Percentiles rank a stretch among this genome's conserved stretches.
Conservation (phyloP, 2,329 filamentous ascomycete species). For the Bertia moriformis region DNA sequence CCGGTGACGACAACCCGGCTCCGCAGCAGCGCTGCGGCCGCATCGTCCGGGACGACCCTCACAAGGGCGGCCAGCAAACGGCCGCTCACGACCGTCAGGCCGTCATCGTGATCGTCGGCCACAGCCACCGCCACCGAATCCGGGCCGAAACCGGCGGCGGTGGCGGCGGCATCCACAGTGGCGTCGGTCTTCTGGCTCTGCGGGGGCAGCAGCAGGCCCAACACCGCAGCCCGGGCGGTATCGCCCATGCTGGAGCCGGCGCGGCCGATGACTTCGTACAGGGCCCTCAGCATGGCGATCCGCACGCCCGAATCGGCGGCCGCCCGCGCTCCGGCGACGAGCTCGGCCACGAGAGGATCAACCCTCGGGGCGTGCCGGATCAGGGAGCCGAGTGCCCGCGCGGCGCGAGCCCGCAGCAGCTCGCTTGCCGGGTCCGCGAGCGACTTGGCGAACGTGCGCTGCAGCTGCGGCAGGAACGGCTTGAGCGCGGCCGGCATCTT, state of each 20-base stretch:
- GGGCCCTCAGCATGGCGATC: slow-evolving; percentile 89
- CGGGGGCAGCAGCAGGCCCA: no score
- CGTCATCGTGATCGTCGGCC: slow-evolving; percentile 56
- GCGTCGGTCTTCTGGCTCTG: no score
- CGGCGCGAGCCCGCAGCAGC: slow-evolving; percentile 69
- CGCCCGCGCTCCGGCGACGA: slow-evolving; percentile 87
- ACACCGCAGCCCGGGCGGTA: slow-evolving; percentile 65
- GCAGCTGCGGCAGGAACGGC: slow-evolving; percentile 89
- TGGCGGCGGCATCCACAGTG: no score
- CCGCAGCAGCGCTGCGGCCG: slow-evolving; percentile 42
- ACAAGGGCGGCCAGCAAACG: slow-evolving; percentile 79
- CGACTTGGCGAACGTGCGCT: slow-evolving; percentile 92
- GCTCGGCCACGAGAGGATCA: slow-evolving; percentile 79
- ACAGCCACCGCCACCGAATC: slow-evolving; percentile 76
- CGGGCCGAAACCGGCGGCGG: no score
- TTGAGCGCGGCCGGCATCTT: slow-evolving; percentile 94
- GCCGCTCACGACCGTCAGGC: slow-evolving; percentile 79
- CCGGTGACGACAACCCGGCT: slow-evolving; percentile 64
- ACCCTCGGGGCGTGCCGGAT: slow-evolving; percentile 93
- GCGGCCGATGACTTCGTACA: slow-evolving; percentile 93
- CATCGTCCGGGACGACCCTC: slow-evolving; percentile 66
- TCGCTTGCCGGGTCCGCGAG: slow-evolving; percentile 88
- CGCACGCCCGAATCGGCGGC: slow-evolving; percentile 75
- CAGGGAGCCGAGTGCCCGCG: slow-evolving; percentile 82
- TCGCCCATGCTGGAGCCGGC: slow-evolving; percentile 95